Evolutionary conservation across 2,329 filamentous ascomycete species (phyloP).

Genomic region (Gremmenia infestans): DNA sequence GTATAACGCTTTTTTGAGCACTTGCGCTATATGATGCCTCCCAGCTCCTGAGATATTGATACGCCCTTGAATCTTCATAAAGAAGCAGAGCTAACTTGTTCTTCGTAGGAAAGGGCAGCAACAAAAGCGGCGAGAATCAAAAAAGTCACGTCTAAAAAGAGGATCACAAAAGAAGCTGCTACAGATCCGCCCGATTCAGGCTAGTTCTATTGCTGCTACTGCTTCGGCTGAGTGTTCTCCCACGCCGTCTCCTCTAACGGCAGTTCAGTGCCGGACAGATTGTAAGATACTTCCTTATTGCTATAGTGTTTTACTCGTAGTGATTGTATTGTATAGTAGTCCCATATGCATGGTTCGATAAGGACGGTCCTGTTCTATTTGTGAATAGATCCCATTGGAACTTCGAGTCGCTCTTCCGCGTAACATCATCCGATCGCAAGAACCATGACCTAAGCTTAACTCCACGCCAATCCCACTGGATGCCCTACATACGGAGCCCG

Average conservation of each 20-base stretch:
- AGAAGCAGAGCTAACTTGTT: too few relatives aligned
- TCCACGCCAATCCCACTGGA: conserved; percentile 15
- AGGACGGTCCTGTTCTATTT: conserved; percentile 6
- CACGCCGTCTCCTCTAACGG: background rate
- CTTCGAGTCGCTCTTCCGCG: conserved; percentile 4
- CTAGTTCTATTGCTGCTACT: background rate
- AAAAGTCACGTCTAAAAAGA: conserved; percentile 1
- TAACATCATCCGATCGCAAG: conserved; percentile 10
- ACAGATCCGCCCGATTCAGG: conserved; percentile 2
- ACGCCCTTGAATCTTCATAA: too few relatives aligned
- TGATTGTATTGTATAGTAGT: conserved; percentile 2
- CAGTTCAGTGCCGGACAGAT: background rate
- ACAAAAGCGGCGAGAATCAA: conserved; percentile 3
- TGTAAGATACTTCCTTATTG: background rate
- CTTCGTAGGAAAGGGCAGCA: conserved; percentile 3
- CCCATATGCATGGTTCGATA: conserved; percentile 15
- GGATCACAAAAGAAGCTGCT: background rate
- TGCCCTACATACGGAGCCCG: conserved; percentile 12
- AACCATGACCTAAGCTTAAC: conserved; percentile 5
- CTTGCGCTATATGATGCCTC: too few relatives aligned
- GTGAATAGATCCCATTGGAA: conserved; percentile 11
- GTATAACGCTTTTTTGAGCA: too few relatives aligned
- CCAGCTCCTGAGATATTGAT: too few relatives aligned
- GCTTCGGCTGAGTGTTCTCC: background rate
- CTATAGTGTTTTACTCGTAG: background rate